Evolutionary conservation across 164 flowering plant species (phyloP).

Genomic region (Vitis riparia): DNA sequence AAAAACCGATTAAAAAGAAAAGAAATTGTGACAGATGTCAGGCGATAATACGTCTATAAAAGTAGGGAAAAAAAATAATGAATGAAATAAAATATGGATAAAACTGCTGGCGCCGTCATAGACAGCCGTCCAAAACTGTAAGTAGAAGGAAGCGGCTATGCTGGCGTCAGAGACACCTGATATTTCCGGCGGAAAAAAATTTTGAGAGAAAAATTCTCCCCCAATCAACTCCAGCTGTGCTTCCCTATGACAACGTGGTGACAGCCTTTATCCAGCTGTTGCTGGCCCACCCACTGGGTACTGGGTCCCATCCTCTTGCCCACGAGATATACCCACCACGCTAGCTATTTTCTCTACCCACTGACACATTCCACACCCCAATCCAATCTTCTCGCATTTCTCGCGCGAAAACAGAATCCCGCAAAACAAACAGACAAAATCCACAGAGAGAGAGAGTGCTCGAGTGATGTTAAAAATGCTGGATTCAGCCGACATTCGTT

Average conservation of each 20-base stretch:
- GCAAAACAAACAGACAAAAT: background rate
- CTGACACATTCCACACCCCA: background rate
- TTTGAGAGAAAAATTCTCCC: background rate
- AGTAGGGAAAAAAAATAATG: too few relatives aligned
- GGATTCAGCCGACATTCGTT: constrained; percentile 12
- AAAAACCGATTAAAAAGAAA: too few relatives aligned
- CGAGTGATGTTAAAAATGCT: constrained; percentile 1
- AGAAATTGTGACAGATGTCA: too few relatives aligned
- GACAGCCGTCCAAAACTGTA: constrained; percentile 11
- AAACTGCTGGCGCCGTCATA: constrained; percentile 13
- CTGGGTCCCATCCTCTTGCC: background rate
- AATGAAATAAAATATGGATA: too few relatives aligned
- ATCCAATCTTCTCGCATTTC: background rate
- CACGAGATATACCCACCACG: too few relatives aligned
- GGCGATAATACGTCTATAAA: too few relatives aligned
- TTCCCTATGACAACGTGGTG: constrained; percentile 23
- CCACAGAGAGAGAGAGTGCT: constrained; percentile 4
- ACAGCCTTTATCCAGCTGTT: constrained; percentile 40
- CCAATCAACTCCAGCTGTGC: constrained; percentile 16
- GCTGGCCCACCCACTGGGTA: constrained; percentile 8
- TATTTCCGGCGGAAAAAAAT: background rate
- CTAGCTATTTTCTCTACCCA: background rate
- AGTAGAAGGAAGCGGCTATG: constrained; percentile 1
- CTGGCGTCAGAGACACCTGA: constrained; percentile 7
- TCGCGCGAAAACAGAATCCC: constrained; percentile 6